Percentiles rank a stretch among this genome's conserved stretches.
Conservation (phyloP, 2,329 filamentous ascomycete genomes). For the Scytalidium sp. region DNA sequence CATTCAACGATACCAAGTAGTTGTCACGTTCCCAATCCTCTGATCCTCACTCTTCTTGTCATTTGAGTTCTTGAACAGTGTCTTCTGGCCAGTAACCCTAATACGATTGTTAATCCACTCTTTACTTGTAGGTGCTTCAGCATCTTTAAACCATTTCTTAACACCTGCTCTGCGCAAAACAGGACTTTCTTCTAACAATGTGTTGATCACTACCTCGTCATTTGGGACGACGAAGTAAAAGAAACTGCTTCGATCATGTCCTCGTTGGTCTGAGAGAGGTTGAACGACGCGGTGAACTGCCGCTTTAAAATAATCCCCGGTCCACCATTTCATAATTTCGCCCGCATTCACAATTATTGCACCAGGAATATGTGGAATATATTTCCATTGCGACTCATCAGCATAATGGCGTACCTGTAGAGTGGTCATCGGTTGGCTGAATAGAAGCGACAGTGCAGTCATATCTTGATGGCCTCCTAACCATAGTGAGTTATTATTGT, state of each 20-base stretch:
- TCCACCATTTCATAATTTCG: conserved; percentile 27
- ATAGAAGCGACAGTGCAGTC: conserved; percentile 35
- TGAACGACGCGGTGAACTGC: conserved; percentile 29
- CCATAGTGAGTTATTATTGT: conserved; percentile 29
- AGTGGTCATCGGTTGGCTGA: conserved; percentile 37
- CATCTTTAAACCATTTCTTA: background rate
- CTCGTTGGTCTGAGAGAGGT: conserved; percentile 33
- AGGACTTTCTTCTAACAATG: background rate
- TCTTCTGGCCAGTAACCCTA: background rate
- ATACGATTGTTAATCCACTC: background rate
- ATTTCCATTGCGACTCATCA: conserved; percentile 32
- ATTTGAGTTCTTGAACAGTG: background rate
- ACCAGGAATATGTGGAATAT: conserved; percentile 33
- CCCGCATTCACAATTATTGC: conserved; percentile 37
- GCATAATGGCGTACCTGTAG: conserved; percentile 32
- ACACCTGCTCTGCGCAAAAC: background rate
- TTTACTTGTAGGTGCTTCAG: background rate
- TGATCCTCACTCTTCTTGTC: background rate
- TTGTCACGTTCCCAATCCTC: background rate
- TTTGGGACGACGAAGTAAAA: conserved; percentile 38
- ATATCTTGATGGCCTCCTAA: conserved; percentile 36
- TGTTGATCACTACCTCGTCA: conserved; percentile 23
- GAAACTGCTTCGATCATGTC: conserved; percentile 33
- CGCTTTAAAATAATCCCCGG: conserved; percentile 29
- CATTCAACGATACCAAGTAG: background rate